Evolutionary conservation across 208 protist genomes (phyloP), one percentile per base, ranked within the genome.

Genomic region (Crithidia expoeki): DNA sequence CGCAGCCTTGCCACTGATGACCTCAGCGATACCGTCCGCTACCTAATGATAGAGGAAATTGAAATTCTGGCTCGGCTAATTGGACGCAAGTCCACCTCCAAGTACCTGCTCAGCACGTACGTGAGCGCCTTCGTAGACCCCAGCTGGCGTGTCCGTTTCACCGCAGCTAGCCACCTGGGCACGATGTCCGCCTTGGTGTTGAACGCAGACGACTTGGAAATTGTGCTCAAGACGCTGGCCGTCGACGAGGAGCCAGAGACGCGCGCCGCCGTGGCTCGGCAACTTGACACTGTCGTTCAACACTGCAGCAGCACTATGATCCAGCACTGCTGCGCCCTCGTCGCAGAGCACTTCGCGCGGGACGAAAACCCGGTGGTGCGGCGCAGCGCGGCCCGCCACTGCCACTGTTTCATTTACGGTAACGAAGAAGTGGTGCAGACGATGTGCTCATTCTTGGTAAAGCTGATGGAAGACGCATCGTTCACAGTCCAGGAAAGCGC

Each of bases 101-200:
- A 85, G 66, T 83, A 94, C 72, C 72, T 94, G 4, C 76, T 79
- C 30, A 47, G 50, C 12, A 72, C 76, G 34, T 89, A 85, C 65
- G 65, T 84, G 2, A 53, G 56, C 12, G 82, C 81, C 23, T 78
- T 69, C 33, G 73, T 75, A 21, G 87, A 95, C 68, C 68, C 71
- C 1, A 93, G 85, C 81, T 95, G 87, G 88, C 83, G 87, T 32
- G 90, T 95, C 46, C 82, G 90, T 49, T 93, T 85, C 79, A 80
- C 74, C 23, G 80, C 80, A 9, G 90, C 87, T 6, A 75, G 64
- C 33, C 53, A 81, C 44, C 62, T 95, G 12, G 84, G 76, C 55
- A 55, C 61, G 28, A 84, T 95, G 66, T 68, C 80, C 19, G 30
- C 34, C 7, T 60, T 83, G 28, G 84, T 88, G 49, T 4, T 72